Percentiles rank a stretch among this genome's conserved stretches.
Conservation (phyloP, 306 rosid genomes). For the Alnus rubra region DNA sequence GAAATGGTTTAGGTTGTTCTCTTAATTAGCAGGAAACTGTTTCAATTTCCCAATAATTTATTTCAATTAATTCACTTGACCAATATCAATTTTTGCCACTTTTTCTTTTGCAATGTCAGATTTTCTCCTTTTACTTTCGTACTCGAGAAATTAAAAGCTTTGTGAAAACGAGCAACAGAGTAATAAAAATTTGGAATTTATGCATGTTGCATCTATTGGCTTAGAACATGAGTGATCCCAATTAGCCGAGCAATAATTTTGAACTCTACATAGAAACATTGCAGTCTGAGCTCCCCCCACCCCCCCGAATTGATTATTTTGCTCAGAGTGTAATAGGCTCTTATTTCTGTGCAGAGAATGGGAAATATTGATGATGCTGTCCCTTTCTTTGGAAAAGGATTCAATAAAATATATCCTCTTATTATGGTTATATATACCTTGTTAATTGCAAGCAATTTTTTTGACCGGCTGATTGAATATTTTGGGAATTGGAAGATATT, state of each 20-base stretch:
- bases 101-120: not conserved
- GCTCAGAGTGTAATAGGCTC: constrained; percentile 13
- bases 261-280: not conserved
- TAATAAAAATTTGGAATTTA: not conserved
- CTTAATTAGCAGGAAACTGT: not conserved
- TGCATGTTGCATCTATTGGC: not conserved
- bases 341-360: constrained; percentile 73
- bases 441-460: constrained; percentile 72
- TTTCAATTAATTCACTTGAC: not conserved
- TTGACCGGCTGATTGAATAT: constrained; percentile 63
- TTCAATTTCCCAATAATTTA: not conserved
- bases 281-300: not conserved
- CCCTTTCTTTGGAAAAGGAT: constrained; percentile 84
- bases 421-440: constrained; percentile 91
- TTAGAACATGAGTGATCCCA: not conserved
- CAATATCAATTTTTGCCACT: not conserved
- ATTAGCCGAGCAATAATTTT: not conserved
- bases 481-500: constrained; percentile 81
- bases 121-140: not conserved
- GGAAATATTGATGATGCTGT: constrained; percentile 90
- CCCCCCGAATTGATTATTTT: not conserved
- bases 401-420: constrained; percentile 88
- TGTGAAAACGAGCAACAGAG: not conserved
- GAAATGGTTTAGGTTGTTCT: not conserved
- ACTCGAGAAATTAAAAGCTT: not conserved